Evolutionary conservation across 805 yeast genomes (phyloP), one percentile per base, ranked within the genome.

Genomic region (Lipomyces yamadae): DNA sequence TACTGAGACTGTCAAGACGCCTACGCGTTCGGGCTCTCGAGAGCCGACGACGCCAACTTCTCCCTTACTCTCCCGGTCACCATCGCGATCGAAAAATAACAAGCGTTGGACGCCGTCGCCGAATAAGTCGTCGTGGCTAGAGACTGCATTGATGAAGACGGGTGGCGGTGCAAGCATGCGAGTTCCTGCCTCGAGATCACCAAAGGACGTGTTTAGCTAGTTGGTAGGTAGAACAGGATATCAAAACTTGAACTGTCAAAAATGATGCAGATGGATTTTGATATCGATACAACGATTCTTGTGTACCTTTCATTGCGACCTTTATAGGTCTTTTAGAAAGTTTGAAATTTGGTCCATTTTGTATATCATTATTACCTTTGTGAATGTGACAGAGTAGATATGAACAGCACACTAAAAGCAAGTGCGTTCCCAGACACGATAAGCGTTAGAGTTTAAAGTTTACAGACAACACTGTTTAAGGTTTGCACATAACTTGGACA

Each of bases 131-230:
- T 62, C 67, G 18, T 66, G 69, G 69, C 62, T 66, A 7, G 69
- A 66, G 35, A 66, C 64, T 42, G 69, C 69, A 32, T 34, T 66
- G 63, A 62, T 33, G 62, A 66, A 66, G 60, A 66, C 30, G 24
- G 24, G 24, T 15, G 34, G 55, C 34, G 34, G 34, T 32, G 55
- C 55, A 29, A 42, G 48, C 18, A 11, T n/a, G 58, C 62, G 62
- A 29, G 34, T 24, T 13, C 13, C 60, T 18, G 18, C 24, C 1
- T 57, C 15, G 30, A 52, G n/a, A 24, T 30, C 60, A n/a, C 61
- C 61, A 24, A 58, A 39, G n/a, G 34, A 58, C 13, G 32, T 56
- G 58, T 56, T 56, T 18, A 10, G 55, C 10, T 52, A 52, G 48
- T 6, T 8, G 7, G n/a, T 42, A 4, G 24, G 24, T 24, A 24